Percentiles rank a stretch among this genome's conserved stretches.
phyloP scores from a whole-genome alignment of 768 basidiomycete genomes.

The Solioccasus polychromus region DNA sequence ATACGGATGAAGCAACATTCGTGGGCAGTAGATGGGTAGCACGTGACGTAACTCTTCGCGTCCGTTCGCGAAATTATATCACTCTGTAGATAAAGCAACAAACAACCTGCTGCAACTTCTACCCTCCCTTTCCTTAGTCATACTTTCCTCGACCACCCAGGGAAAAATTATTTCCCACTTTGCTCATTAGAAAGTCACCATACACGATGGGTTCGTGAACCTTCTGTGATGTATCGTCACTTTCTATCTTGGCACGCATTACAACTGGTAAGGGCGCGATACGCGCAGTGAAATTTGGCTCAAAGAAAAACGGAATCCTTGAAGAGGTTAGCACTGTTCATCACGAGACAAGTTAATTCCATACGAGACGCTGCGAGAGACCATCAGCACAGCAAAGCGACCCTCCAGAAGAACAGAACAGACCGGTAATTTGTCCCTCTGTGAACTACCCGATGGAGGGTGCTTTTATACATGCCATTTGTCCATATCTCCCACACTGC shows the following conservation, averaged over 20 bases:
- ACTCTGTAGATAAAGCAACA: background rate
- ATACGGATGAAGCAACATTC: slow-evolving; percentile 24
- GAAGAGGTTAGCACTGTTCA: slow-evolving; percentile 1
- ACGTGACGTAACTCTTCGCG: slow-evolving; percentile 24
- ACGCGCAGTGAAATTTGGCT: slow-evolving; percentile 77
- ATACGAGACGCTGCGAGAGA: slow-evolving; percentile 62
- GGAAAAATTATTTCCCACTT: slow-evolving; percentile 75
- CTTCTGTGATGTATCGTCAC: slow-evolving; percentile 20
- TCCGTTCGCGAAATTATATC: no score
- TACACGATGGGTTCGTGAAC: slow-evolving; percentile 56
- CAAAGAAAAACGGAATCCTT: slow-evolving; percentile 92
- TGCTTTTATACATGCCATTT: slow-evolving; percentile 81
- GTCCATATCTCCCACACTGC: slow-evolving; percentile 94
- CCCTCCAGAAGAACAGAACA: slow-evolving; percentile 1
- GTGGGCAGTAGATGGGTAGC: slow-evolving; percentile 7
- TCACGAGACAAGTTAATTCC: slow-evolving; percentile 22
- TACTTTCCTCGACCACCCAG: slow-evolving; percentile 35
- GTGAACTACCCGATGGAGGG: slow-evolving; percentile 88
- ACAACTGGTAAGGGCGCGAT: slow-evolving; percentile 66
- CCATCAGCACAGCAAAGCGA: slow-evolving; percentile 7
- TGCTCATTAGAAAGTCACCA: slow-evolving; percentile 72
- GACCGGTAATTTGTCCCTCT: slow-evolving; percentile 63
- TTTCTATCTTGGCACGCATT: slow-evolving; percentile 33
- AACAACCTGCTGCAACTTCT: background rate
- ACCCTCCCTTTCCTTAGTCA: no score